Conservation (phyloP, 2,329 filamentous ascomycete genomes). For the Paecilomyces niveus region DNA sequence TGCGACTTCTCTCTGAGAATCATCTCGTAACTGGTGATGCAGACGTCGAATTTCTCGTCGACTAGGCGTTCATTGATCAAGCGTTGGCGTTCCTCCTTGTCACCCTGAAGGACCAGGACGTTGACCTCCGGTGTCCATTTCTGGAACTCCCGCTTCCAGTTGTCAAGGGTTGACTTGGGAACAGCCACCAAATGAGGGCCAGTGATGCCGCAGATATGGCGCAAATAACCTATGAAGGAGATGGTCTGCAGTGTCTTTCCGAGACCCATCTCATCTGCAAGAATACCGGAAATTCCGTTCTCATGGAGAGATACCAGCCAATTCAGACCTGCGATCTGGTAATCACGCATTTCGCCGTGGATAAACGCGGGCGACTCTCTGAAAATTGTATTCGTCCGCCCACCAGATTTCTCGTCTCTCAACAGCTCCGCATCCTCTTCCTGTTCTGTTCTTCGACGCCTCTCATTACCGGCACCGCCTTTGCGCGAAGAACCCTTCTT, state of each 20-base stretch:
- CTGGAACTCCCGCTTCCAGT: slow-evolving; percentile 93
- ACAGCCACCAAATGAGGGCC: slow-evolving; percentile 89
- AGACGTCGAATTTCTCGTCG: slow-evolving; percentile 94
- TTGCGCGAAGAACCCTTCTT: slow-evolving; percentile 73
- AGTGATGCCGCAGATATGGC: slow-evolving; percentile 80
- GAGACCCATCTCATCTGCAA: slow-evolving; percentile 97
- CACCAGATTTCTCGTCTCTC: slow-evolving; percentile 81
- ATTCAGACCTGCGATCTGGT: slow-evolving; percentile 90
- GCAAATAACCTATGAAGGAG: slow-evolving; percentile 87
- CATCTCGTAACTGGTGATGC: slow-evolving; percentile 99
- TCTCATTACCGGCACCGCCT: slow-evolving; percentile 72
- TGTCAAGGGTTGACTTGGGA: slow-evolving; percentile 95
- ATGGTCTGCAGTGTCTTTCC: slow-evolving; percentile 98
- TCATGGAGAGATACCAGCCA: slow-evolving; percentile 97
- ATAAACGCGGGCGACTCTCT: slow-evolving; percentile 90
- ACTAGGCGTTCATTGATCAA: slow-evolving; percentile 88
- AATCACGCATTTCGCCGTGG: slow-evolving; percentile 85
- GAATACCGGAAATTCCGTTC: slow-evolving; percentile 95
- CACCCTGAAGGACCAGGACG: slow-evolving; percentile 86
- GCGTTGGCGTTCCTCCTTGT: slow-evolving; percentile 82
- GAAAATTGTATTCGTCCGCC: slow-evolving; percentile 81
- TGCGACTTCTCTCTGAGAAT: slow-evolving; percentile 90
- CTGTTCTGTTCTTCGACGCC: slow-evolving; percentile 84
- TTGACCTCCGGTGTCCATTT: slow-evolving; percentile 95
- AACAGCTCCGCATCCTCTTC: slow-evolving; percentile 90